Base-by-base conservation (phyloP, 2,329 filamentous ascomycete species). In the Fonsecaea monophora region DNA sequence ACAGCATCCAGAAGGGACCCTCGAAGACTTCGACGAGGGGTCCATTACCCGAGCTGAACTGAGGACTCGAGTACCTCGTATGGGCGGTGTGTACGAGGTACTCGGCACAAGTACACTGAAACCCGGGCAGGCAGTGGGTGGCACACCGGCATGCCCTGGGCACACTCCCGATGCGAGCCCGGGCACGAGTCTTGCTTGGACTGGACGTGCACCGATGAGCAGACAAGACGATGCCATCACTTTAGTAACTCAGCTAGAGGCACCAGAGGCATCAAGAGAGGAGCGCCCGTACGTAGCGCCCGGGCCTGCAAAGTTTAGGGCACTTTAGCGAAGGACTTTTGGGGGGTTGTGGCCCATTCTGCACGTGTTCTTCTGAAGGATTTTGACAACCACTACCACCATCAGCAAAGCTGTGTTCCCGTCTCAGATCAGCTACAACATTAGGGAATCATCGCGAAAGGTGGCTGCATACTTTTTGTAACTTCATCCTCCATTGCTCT, bases 11-110 rank as follows among this genome's bases (percentile, higher is more conserved):
- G 57, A 60, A 60, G 40, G 21, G 34, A 21, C 25, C 45, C 45
- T 55, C 53, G 53, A 55, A 35, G 34, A 34, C 53, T 34, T 34
- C 53, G 13, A 35, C 1, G 35, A 30, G 53, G 21, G 53, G 30
- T 37, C 53, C 34, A 37, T 61, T 61, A 61, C 53, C 59, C 59
- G 59, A 61, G 59, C 59, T 61, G 59, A 61, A 40, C 21, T 53
- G n/a, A 9, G 10, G 30, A 45, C 15, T 30, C 42, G 25, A 25
- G 25, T 25, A 1, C 25, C 25, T 25, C 25, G 25, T 25, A 25
- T 25, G 25, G 25, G 25, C 25, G 25, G 25, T 25, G 25, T 25
- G 25, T 25, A 25, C 25, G 25, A 25, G 25, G 25, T 25, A 25
- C 25, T 25, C 25, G 25, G 25, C 2, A 25, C 25, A 25, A 25